Evolutionary conservation across 495 filamentous ascomycete genomes (phyloP).

Genomic region (Letharia lupina): DNA sequence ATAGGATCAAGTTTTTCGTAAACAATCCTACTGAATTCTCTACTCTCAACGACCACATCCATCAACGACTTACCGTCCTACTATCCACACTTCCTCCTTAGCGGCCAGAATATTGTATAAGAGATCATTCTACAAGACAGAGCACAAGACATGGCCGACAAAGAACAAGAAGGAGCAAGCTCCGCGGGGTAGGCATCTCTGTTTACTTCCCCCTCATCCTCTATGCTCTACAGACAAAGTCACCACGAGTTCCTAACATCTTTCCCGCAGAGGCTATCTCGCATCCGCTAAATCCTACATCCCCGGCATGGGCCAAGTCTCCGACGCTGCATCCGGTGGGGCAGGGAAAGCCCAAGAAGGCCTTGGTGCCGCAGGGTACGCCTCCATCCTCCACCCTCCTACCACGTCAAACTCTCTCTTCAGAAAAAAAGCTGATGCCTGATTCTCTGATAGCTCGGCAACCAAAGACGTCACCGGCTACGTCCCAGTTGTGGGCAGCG

Average conservation of each 20-base stretch:
- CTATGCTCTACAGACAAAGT: background rate
- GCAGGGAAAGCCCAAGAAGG: constrained; percentile 20
- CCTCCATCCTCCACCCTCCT: background rate
- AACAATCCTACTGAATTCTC: background rate
- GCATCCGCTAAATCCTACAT: constrained; percentile 17
- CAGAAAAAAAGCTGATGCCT: background rate
- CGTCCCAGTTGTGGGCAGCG: constrained; percentile 20
- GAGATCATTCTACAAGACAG: background rate
- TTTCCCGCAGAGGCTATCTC: constrained; percentile 13
- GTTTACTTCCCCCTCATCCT: background rate
- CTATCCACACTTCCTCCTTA: background rate
- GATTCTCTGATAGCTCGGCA: background rate
- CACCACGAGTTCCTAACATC: background rate
- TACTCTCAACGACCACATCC: background rate
- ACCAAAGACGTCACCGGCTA: constrained; percentile 16
- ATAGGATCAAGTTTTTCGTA: background rate
- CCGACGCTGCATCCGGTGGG: constrained; percentile 8
- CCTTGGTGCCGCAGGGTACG: constrained; percentile 13
- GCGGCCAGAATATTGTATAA: background rate
- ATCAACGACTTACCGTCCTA: background rate
- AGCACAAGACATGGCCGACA: constrained; percentile 9
- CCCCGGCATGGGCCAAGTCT: constrained; percentile 14
- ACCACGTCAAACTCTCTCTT: background rate
- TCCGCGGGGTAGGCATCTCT: constrained; percentile 1
- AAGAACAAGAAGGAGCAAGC: constrained; percentile 12